phyloP scores from a whole-genome alignment of 345 rosid genomes.

The Litchi chinensis region DNA sequence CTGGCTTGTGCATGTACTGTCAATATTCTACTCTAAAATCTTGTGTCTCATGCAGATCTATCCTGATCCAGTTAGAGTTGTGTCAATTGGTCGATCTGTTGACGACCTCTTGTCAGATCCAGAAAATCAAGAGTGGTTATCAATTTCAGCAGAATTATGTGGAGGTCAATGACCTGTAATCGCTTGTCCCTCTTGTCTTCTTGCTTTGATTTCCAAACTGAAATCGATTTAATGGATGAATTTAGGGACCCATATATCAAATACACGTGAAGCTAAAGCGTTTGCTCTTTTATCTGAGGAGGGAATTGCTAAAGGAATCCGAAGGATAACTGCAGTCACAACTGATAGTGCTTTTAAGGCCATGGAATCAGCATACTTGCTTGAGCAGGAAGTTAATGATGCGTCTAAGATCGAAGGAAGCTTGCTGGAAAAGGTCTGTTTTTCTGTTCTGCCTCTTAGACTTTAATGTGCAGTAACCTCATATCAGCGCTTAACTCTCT shows the following conservation, averaged over 20 bases:
- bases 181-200: background rate
- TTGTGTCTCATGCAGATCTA: slow-evolving; percentile 57
- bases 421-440: slow-evolving; percentile 77
- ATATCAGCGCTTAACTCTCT: background rate
- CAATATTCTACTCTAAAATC: slow-evolving; percentile 5
- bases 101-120: slow-evolving; percentile 91
- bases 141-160: slow-evolving; percentile 79
- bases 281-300: slow-evolving; percentile 96
- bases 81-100: slow-evolving; percentile 72
- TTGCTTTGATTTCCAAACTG: slow-evolving; percentile 26
- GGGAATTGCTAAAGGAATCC: slow-evolving; percentile 90
- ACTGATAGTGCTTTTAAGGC: slow-evolving; percentile 79
- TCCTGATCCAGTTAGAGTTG: slow-evolving; percentile 97
- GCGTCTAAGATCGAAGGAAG: slow-evolving; percentile 65
- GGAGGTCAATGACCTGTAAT: slow-evolving; percentile 65
- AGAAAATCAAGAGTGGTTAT: slow-evolving; percentile 72
- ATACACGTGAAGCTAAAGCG: slow-evolving; percentile 88
- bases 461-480: background rate
- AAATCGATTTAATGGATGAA: slow-evolving; percentile 23
- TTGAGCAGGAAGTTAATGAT: slow-evolving; percentile 73
- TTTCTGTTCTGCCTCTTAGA: background rate
- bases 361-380: slow-evolving; percentile 51
- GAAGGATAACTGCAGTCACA: slow-evolving; percentile 92
- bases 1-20: slow-evolving; percentile 7
- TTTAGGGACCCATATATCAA: slow-evolving; percentile 87